phyloP scores from a whole-genome alignment of 1,284 basidiomycete genomes.

The Rhodotorula sp. region DNA sequence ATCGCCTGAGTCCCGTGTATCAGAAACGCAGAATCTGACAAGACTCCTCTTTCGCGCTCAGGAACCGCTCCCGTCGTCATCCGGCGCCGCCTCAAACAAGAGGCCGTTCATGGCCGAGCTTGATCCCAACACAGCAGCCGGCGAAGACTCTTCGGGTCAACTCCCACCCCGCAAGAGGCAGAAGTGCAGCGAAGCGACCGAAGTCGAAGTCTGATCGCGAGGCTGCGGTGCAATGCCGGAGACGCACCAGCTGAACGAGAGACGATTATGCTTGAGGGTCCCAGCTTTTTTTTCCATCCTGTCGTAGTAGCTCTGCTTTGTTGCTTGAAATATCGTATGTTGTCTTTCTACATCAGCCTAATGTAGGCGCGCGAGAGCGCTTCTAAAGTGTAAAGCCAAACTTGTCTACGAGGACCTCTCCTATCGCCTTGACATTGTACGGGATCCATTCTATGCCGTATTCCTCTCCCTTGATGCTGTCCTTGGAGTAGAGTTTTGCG shows the following conservation, averaged over 20 bases:
- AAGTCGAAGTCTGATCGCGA: slow-evolving; percentile 11
- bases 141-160: not conserved
- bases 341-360: no score
- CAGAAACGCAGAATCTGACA: no score
- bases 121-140: not conserved
- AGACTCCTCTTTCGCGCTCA: no score
- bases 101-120: not conserved
- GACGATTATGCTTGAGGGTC: not conserved
- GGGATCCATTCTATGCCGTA: slow-evolving; percentile 27
- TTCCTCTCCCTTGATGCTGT: slow-evolving; percentile 33
- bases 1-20: no score
- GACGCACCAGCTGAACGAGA: not conserved
- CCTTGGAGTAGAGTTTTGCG: slow-evolving; percentile 39
- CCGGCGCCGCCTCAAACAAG: not conserved
- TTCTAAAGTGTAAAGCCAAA: slow-evolving; percentile 26
- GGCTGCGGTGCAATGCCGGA: not conserved
- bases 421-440: slow-evolving; percentile 26
- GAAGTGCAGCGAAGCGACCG: slow-evolving; percentile 13
- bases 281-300: not conserved
- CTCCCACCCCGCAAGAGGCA: slow-evolving; percentile 5
- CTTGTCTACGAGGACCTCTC: slow-evolving; percentile 23
- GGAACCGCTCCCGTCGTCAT: no score
- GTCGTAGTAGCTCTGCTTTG: not conserved
- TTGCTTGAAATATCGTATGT: not conserved
- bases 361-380: no score